Conservation (phyloP, 2,329 filamentous ascomycete genomes). For the Boeremia lycopersici region DNA sequence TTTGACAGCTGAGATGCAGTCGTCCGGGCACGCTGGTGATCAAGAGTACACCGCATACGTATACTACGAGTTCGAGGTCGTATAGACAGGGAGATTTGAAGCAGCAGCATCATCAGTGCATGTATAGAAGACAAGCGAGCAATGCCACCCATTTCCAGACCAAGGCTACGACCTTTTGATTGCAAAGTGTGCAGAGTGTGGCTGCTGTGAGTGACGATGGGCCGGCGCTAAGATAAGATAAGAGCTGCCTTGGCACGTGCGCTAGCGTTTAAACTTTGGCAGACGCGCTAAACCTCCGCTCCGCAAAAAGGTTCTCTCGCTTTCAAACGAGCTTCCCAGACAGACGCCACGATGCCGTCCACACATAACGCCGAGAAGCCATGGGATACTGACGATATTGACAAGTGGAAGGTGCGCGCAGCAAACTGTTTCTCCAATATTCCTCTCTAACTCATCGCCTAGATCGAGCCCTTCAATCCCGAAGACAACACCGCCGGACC, state of each 20-base stretch:
- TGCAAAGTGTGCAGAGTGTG: not conserved
- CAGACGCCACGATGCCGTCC: conserved; percentile 70
- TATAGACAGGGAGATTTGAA: conserved; percentile 16
- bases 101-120: conserved; percentile 4
- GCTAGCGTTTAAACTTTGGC: not conserved
- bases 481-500: conserved; percentile 84
- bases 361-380: conserved; percentile 76
- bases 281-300: conserved; percentile 2
- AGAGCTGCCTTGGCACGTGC: not conserved
- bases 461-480: conserved; percentile 82
- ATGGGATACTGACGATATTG: conserved; percentile 94
- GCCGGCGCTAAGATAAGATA: conserved; percentile 5
- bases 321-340: conserved; percentile 3
- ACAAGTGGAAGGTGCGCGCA: conserved; percentile 81
- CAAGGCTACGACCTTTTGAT: not conserved
- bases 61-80: conserved; percentile 91
- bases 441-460: conserved; percentile 12
- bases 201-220: too few relatives aligned
- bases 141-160: conserved; percentile 1
- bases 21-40: conserved; percentile 70
- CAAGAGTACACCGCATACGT: conserved; percentile 95
- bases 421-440: not conserved
- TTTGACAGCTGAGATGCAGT: conserved; percentile 81
- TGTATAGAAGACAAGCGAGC: conserved; percentile 17
- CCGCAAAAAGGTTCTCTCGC: conserved; percentile 12